Percentiles rank a stretch among this genome's conserved stretches.
These are phyloP conservation scores for Aspergillus sp. DNA, from an alignment of 2,329 filamentous ascomycete species.

Conservation along the genomic window DNA sequence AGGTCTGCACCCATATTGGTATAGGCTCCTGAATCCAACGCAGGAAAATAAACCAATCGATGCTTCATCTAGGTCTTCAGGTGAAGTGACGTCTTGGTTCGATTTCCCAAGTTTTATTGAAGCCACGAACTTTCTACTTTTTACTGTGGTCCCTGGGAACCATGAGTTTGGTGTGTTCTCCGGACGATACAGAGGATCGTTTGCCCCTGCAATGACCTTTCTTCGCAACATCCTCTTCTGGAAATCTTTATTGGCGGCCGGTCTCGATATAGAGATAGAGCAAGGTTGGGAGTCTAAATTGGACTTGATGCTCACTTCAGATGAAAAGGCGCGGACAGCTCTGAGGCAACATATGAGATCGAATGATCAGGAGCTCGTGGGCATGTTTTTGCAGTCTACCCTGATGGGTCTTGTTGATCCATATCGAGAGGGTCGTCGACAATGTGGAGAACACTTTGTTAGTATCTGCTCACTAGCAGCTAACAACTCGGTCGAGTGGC, in stretches of 20 bases:
- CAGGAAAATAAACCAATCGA: slow-evolving; percentile 43
- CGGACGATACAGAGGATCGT: slow-evolving; percentile 49
- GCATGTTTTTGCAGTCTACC: slow-evolving; percentile 44
- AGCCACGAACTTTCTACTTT: slow-evolving; percentile 34
- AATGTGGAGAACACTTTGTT: slow-evolving; percentile 52
- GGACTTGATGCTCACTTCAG: slow-evolving; percentile 69
- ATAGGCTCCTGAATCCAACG: slow-evolving; percentile 58
- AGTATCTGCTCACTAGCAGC: slow-evolving; percentile 58
- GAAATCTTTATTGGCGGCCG: slow-evolving; percentile 52
- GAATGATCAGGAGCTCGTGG: slow-evolving; percentile 37
- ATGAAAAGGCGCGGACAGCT: slow-evolving; percentile 62
- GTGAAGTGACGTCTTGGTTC: slow-evolving; percentile 45
- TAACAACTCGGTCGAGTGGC: slow-evolving; percentile 50
- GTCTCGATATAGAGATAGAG: slow-evolving; percentile 57
- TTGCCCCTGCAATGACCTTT: slow-evolving; percentile 70
- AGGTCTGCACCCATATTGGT: slow-evolving; percentile 79
- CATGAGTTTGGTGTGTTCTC: slow-evolving; percentile 31
- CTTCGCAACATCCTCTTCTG: slow-evolving; percentile 62
- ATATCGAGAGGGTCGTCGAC: slow-evolving; percentile 41
- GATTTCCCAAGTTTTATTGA: slow-evolving; percentile 41
- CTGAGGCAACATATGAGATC: slow-evolving; percentile 42
- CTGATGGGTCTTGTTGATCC: slow-evolving; percentile 47
- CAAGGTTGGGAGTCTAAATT: slow-evolving; percentile 83
- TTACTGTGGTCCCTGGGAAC: slow-evolving; percentile 32
- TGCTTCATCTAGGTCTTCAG: slow-evolving; percentile 52